phyloP scores from a whole-genome alignment of 2,329 filamentous ascomycete species.

The Knoxdaviesia capensis region DNA sequence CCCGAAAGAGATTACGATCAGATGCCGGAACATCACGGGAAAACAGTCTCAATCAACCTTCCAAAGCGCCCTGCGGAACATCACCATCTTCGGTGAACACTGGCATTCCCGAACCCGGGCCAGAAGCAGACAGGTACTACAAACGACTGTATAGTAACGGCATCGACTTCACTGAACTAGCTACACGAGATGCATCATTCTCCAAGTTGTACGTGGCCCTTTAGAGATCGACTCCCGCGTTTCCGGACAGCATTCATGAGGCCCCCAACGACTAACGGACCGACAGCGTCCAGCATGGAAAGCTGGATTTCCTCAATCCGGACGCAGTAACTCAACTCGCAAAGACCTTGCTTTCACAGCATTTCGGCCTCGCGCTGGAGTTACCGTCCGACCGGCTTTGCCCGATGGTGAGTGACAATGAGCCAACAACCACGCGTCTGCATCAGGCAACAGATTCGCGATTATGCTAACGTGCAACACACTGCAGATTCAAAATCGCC shows the following conservation, averaged over 20 bases:
- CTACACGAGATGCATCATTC: slow-evolving; percentile 19
- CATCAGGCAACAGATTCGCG: neutral
- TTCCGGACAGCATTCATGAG: no score
- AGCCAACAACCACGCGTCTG: neutral
- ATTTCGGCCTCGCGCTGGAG: slow-evolving; percentile 53
- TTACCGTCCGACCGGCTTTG: slow-evolving; percentile 66
- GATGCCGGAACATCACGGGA: no score
- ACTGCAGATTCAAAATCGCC: slow-evolving; percentile 37
- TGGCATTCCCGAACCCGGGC: neutral
- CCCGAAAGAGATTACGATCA: no score
- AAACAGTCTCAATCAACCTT: no score
- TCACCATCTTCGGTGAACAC: no score
- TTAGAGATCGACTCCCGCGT: no score
- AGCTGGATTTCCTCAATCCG: slow-evolving; percentile 67
- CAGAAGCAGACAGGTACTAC: slow-evolving; percentile 5
- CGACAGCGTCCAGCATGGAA: slow-evolving; percentile 18
- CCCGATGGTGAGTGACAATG: slow-evolving; percentile 42
- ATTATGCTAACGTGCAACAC: neutral
- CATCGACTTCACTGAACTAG: slow-evolving; percentile 22
- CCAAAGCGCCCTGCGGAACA: no score
- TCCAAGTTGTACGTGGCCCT: slow-evolving; percentile 15
- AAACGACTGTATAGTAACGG: slow-evolving; percentile 18
- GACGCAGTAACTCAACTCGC: slow-evolving; percentile 62
- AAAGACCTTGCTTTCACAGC: slow-evolving; percentile 51
- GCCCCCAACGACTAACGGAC: no score